Conservation (phyloP, 345 rosid species). For the Reutealis trisperma region DNA sequence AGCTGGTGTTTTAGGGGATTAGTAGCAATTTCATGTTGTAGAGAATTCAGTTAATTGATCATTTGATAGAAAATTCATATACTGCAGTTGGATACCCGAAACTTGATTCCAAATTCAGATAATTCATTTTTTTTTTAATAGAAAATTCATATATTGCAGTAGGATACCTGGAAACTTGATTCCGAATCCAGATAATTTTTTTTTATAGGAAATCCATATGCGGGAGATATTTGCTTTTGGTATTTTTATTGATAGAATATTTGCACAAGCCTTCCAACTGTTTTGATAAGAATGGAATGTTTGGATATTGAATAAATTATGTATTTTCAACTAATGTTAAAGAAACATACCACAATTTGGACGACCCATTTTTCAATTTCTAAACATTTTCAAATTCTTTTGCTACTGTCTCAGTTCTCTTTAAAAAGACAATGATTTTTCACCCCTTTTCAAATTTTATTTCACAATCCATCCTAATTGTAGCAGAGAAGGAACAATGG, state of each 20-base stretch:
- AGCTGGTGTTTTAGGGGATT: neutral
- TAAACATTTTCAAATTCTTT: neutral
- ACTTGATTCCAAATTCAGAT: no score
- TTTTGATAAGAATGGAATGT: neutral
- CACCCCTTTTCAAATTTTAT: constrained; percentile 1
- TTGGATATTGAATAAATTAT: no score
- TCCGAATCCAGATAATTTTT: no score
- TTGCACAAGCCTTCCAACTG: neutral
- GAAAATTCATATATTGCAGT: no score
- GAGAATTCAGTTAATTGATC: no score
- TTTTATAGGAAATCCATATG: neutral
- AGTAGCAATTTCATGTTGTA: neutral
- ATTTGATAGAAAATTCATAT: neutral
- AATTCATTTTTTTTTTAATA: no score
- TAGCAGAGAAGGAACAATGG: constrained; percentile 42
- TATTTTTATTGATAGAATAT: neutral
- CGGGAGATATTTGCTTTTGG: neutral
- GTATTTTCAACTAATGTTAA: neutral
- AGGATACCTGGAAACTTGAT: neutral
- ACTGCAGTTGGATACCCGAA: no score
- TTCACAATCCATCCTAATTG: constrained; percentile 38
- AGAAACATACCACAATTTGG: no score
- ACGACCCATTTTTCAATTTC: neutral
- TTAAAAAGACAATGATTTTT: neutral
- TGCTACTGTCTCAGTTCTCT: neutral